phyloP scores from a whole-genome alignment of 805 yeast species.

The Ogataea sp. region DNA sequence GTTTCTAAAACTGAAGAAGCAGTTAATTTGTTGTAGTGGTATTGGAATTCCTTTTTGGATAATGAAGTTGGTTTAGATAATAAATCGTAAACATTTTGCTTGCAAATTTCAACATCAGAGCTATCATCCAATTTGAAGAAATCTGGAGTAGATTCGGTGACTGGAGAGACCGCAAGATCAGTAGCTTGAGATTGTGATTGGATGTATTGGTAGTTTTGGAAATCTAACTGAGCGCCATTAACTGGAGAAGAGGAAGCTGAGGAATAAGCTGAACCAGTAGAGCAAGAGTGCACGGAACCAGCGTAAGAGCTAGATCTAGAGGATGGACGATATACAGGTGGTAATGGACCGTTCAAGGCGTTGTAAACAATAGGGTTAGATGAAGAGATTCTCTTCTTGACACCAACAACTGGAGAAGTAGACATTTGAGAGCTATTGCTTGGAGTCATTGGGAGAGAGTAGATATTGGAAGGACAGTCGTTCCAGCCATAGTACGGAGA shows the following conservation, averaged over 20 bases:
- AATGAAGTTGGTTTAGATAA: slow-evolving; percentile 23
- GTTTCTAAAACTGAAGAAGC: slow-evolving; percentile 12
- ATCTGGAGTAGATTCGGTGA: background rate
- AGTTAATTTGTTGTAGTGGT: slow-evolving; percentile 35
- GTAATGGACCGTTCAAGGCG: background rate
- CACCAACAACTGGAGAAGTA: slow-evolving; percentile 3
- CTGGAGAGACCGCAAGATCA: no score
- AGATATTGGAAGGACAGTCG: slow-evolving; percentile 41
- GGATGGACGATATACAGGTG: background rate
- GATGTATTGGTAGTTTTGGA: background rate
- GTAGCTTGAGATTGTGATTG: background rate
- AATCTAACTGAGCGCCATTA: background rate
- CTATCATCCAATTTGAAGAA: background rate
- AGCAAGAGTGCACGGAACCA: no score
- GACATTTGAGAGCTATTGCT: no score
- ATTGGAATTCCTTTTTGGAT: slow-evolving; percentile 32
- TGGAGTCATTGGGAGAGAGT: no score
- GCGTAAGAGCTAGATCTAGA: background rate
- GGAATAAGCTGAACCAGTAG: slow-evolving; percentile 3
- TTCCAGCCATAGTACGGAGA: slow-evolving; percentile 44
- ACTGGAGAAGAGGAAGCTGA: background rate
- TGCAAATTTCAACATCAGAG: slow-evolving; percentile 4
- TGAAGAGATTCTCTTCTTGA: slow-evolving; percentile 5
- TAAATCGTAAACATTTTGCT: slow-evolving; percentile 15
- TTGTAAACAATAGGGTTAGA: slow-evolving; percentile 1